A percentile compares a stretch with the other conserved stretches of the same genome.
These are phyloP conservation scores for Glaciozyma antarctica DNA, from an alignment of 768 basidiomycete species.

Conservation along the genomic window DNA sequence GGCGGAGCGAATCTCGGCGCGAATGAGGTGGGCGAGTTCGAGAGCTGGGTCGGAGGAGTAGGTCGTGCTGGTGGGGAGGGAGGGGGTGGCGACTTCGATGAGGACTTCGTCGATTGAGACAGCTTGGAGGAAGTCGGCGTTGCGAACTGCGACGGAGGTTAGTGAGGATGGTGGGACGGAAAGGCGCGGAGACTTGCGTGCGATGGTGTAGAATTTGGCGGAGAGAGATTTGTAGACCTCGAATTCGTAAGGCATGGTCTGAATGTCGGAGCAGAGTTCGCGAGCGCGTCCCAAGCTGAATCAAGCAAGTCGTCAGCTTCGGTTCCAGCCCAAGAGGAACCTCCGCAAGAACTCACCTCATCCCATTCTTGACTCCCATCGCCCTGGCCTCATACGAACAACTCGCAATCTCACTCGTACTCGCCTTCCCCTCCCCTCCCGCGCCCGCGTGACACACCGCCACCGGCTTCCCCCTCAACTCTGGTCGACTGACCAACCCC, in stretches of 20 bases:
- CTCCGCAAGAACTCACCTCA: conserved; percentile 55
- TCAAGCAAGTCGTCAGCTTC: background rate
- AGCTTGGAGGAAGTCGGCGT: conserved; percentile 71
- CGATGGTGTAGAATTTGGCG: conserved; percentile 79
- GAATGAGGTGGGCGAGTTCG: conserved; percentile 51
- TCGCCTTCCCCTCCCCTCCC: conserved; percentile 50
- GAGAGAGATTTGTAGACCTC: conserved; percentile 62
- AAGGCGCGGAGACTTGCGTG: conserved; percentile 59
- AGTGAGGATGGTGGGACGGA: background rate
- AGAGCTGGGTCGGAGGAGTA: conserved; percentile 14
- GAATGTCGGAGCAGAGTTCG: conserved; percentile 59
- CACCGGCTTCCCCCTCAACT: conserved; percentile 75
- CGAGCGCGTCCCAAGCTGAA: conserved; percentile 67
- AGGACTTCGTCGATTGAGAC: conserved; percentile 95
- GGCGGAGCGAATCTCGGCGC: conserved; percentile 61
- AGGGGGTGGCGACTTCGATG: conserved; percentile 57
- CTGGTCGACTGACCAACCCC: conserved; percentile 61
- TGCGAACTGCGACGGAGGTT: background rate
- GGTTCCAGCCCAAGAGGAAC: background rate
- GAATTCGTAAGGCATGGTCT: conserved; percentile 89
- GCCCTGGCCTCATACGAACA: conserved; percentile 85
- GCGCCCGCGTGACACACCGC: conserved; percentile 88
- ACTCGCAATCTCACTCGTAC: conserved; percentile 90
- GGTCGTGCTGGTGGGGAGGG: conserved; percentile 39
- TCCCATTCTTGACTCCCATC: conserved; percentile 84